Evolutionary conservation across 2,329 filamentous ascomycete species (phyloP).

Genomic region (Ophiocordyceps camponoti-saundersi): DNA sequence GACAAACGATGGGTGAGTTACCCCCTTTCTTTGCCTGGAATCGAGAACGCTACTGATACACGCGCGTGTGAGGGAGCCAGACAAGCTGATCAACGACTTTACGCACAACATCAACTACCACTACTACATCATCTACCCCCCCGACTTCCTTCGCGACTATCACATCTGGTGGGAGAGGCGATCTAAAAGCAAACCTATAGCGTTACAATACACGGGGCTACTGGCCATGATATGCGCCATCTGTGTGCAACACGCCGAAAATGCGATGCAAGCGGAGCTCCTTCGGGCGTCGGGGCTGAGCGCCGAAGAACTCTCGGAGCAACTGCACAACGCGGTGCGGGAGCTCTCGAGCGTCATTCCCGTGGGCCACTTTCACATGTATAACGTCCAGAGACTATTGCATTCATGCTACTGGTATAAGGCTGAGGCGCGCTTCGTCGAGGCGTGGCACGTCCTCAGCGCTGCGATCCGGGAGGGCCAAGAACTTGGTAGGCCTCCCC

Average conservation of each 20-base stretch:
- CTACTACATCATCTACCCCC: constrained; percentile 16
- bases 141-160: constrained; percentile 12
- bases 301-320: constrained; percentile 8
- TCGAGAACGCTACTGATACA: no score
- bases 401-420: constrained; percentile 17
- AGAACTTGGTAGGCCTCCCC: constrained; percentile 9
- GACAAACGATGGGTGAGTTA: constrained; percentile 10
- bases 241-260: constrained; percentile 11
- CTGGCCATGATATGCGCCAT: constrained; percentile 13
- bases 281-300: constrained; percentile 6
- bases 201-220: constrained; percentile 13
- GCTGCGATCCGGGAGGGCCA: constrained; percentile 13
- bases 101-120: constrained; percentile 14
- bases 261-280: constrained; percentile 6
- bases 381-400: constrained; percentile 12
- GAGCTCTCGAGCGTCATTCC: constrained; percentile 11
- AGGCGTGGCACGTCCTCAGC: constrained; percentile 15
- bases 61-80: constrained; percentile 3
- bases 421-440: constrained; percentile 13
- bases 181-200: constrained; percentile 5
- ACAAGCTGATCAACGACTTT: constrained; percentile 12
- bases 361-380: constrained; percentile 10
- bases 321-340: constrained; percentile 8
- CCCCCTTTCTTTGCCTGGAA: background rate
- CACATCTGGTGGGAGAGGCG: constrained; percentile 13